phyloP scores from a whole-genome alignment of 495 filamentous ascomycete genomes.

The Hypoxylon rickii region DNA sequence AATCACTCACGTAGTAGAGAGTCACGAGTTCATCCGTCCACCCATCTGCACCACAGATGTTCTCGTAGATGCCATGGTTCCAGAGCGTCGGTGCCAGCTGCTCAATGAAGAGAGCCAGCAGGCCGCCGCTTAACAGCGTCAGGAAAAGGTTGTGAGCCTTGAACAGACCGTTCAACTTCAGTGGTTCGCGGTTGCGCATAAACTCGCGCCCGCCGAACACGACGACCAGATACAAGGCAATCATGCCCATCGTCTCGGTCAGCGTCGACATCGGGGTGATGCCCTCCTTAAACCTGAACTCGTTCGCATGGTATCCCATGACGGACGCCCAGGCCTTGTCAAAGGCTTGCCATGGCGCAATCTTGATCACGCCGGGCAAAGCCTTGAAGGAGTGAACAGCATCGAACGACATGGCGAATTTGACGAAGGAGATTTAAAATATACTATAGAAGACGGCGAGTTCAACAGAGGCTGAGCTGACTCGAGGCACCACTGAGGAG shows the following conservation, averaged over 20 bases:
- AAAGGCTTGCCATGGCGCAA: slow-evolving; percentile 92
- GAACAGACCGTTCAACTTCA: slow-evolving; percentile 70
- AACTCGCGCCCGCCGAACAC: slow-evolving; percentile 74
- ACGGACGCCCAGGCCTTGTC: slow-evolving; percentile 73
- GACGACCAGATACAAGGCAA: slow-evolving; percentile 70
- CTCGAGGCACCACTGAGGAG: neutral
- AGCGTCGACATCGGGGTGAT: slow-evolving; percentile 71
- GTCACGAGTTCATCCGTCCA: slow-evolving; percentile 75
- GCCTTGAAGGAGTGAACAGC: slow-evolving; percentile 6
- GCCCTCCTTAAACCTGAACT: slow-evolving; percentile 67
- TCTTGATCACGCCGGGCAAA: slow-evolving; percentile 57
- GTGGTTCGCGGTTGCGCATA: slow-evolving; percentile 70
- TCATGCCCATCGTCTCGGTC: slow-evolving; percentile 62
- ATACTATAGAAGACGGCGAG: neutral
- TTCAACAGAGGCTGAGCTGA: neutral
- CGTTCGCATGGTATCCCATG: slow-evolving; percentile 70
- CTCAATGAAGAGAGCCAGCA: slow-evolving; percentile 73
- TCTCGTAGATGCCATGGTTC: slow-evolving; percentile 68
- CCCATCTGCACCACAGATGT: slow-evolving; percentile 70
- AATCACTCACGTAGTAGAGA: slow-evolving; percentile 72
- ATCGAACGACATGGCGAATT: slow-evolving; percentile 23
- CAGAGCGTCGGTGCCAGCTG: slow-evolving; percentile 69
- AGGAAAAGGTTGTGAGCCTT: slow-evolving; percentile 80
- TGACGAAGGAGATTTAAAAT: neutral
- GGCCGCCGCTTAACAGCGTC: slow-evolving; percentile 65